A percentile compares a stretch with the other conserved stretches of the same genome.
phyloP scores from a whole-genome alignment of 2,329 filamentous ascomycete species.

The Aspergillus nomiae region DNA sequence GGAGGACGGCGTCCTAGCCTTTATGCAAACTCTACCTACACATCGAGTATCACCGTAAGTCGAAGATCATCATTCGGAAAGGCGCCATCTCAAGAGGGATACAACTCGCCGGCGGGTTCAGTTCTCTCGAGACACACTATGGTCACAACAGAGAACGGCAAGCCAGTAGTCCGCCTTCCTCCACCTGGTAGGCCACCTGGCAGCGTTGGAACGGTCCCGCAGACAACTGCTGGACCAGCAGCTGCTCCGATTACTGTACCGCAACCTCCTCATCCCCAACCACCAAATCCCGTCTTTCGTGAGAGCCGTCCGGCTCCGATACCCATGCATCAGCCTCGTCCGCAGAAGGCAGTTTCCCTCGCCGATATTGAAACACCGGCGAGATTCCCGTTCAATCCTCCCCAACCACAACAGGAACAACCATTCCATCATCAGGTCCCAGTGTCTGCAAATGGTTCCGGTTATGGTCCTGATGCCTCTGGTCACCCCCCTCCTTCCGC shows the following conservation, averaged over 20 bases:
- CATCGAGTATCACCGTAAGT: slow-evolving; percentile 84
- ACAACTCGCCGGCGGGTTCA: slow-evolving; percentile 80
- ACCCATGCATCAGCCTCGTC: slow-evolving; percentile 90
- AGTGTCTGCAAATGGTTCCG: slow-evolving; percentile 65
- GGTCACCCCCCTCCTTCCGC: slow-evolving; percentile 59
- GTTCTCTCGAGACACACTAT: slow-evolving; percentile 68
- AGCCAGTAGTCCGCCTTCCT: slow-evolving; percentile 82
- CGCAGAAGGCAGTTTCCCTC: slow-evolving; percentile 91
- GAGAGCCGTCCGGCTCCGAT: slow-evolving; percentile 63
- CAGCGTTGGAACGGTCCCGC: slow-evolving; percentile 20
- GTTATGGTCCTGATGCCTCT: slow-evolving; percentile 59
- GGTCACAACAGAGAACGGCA: slow-evolving; percentile 59
- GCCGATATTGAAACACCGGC: slow-evolving; percentile 88
- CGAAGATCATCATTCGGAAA: slow-evolving; percentile 78
- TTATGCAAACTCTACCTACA: slow-evolving; percentile 78
- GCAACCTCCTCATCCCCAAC: slow-evolving; percentile 47
- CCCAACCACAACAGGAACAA: slow-evolving; percentile 70
- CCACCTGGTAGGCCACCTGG: slow-evolving; percentile 53
- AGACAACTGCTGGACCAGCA: slow-evolving; percentile 20
- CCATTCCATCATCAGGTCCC: slow-evolving; percentile 97
- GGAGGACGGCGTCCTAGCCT: slow-evolving; percentile 68
- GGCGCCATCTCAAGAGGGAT: slow-evolving; percentile 68
- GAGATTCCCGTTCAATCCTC: slow-evolving; percentile 59
- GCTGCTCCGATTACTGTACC: slow-evolving; percentile 21
- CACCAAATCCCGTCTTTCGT: slow-evolving; percentile 58